phyloP scores from a whole-genome alignment of 176 grass and related monocot genomes.

The Lolium multiflorum region DNA sequence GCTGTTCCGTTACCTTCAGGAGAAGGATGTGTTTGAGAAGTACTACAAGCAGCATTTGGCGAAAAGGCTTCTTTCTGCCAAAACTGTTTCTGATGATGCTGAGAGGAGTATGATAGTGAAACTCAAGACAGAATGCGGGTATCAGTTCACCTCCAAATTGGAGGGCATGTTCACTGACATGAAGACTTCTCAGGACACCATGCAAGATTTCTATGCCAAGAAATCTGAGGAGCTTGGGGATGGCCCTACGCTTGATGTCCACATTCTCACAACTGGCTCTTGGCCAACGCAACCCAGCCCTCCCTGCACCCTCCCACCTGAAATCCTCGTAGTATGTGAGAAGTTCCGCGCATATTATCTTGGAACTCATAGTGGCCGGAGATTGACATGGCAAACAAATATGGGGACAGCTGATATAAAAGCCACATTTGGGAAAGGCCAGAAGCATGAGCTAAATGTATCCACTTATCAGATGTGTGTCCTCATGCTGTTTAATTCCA shows the following conservation, averaged over 20 bases:
- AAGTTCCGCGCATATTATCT: constrained; percentile 90
- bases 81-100: constrained; percentile 93
- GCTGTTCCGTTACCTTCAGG: constrained; percentile 95
- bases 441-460: constrained; percentile 97
- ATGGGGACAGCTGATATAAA: constrained; percentile 99
- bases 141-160: constrained; percentile 97
- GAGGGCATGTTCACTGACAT: constrained; percentile 99
- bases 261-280: constrained; percentile 95
- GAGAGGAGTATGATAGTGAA: constrained; percentile 99
- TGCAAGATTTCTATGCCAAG: constrained; percentile 89
- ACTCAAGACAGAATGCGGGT: constrained; percentile 96
- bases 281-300: constrained; percentile 89
- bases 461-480: constrained; percentile 99
- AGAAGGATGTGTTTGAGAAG: constrained; percentile 99
- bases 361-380: constrained; percentile 89
- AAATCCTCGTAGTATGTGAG: constrained; percentile 83
- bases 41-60: constrained; percentile 97
- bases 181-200: constrained; percentile 98
- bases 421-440: constrained; percentile 83
- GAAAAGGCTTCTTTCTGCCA: constrained; percentile 81
- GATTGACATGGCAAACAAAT: constrained; percentile 99
- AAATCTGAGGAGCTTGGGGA: constrained; percentile 73
- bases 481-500: constrained; percentile 89
- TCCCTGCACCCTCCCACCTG: constrained; percentile 84
- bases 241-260: constrained; percentile 82